Percentiles rank a stretch among this genome's conserved stretches.
phyloP scores from a whole-genome alignment of 306 rosid genomes.

The Vigna radiata region DNA sequence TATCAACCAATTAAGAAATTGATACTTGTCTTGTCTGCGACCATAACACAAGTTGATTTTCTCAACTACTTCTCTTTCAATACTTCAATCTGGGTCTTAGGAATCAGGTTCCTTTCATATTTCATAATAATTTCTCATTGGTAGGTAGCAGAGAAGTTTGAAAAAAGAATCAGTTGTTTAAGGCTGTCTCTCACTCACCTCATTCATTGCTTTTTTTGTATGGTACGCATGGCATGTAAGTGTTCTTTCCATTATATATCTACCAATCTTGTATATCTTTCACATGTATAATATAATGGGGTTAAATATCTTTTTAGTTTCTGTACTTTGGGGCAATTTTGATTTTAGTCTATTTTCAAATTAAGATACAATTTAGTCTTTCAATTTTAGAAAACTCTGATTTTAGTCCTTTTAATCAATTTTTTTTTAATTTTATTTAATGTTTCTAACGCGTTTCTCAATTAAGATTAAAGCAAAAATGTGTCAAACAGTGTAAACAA shows the following conservation, averaged over 20 bases:
- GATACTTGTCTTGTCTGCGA: background rate
- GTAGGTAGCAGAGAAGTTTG: constrained; percentile 43
- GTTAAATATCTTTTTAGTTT: too few relatives aligned
- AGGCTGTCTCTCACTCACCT: constrained; percentile 8
- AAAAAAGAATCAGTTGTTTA: constrained; percentile 20
- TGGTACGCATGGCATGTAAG: constrained; percentile 34
- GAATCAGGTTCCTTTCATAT: background rate
- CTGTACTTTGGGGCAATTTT: too few relatives aligned
- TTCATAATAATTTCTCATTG: background rate
- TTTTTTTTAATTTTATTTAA: too few relatives aligned
- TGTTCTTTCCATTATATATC: constrained; percentile 50
- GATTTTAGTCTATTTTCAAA: too few relatives aligned
- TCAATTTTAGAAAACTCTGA: too few relatives aligned
- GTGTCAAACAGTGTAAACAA: too few relatives aligned
- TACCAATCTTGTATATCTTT: background rate
- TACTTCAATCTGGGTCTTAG: background rate
- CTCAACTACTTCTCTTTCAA: background rate
- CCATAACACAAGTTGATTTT: constrained; percentile 13
- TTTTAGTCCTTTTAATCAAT: too few relatives aligned
- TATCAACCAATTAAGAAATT: background rate
- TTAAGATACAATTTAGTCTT: too few relatives aligned
- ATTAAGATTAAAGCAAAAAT: too few relatives aligned
- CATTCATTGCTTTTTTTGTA: background rate
- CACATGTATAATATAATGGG: too few relatives aligned
- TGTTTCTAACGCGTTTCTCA: too few relatives aligned